Base-by-base conservation (phyloP, 2,329 filamentous ascomycete genomes). In the Cercospora janseana region DNA sequence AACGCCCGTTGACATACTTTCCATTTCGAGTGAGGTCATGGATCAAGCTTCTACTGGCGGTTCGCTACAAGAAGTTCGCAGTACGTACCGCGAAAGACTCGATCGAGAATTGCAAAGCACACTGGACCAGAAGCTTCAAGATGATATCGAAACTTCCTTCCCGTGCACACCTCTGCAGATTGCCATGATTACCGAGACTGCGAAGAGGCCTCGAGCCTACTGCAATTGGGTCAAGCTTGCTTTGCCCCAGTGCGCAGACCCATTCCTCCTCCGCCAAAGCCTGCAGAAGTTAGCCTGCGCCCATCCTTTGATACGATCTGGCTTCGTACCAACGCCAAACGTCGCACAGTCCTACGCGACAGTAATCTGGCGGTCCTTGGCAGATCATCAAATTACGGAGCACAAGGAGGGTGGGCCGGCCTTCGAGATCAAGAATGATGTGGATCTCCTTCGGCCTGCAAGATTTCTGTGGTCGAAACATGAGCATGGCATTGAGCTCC, bases 171-270 rank as follows among this genome's bases (percentile, higher is more conserved):
- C 83, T 10, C 74, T 93, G 7, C 91, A 96, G 61, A 72, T 78
- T 13, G 83, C 88, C 1, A 94, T 95, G 88, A 75, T 95, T 12
- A 75, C 80, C 0, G 88, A 95, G 69, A 91, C 88, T 0, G 68
- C 75, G 2, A 74, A 72, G 13, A 74, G 83, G 52, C 56, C 74
- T 2, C 70, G 69, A 38, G 76, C 83, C 6, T 95, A 96, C 64
- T 87, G 85, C 69, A 96, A 95, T 60, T 84, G 83, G 73, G 72
- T 93, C 8, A 79, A 86, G 59, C 65, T 94, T 1, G 72, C 79
- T n/a, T 69, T 87, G 8, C 65, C 75, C 0, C 35, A 65, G 0
- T 27, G 45, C 6, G 27, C 37, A 10, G 40, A 46, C 8, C 8
- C 52, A 4, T 28, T 54, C 2, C 29, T 55, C 2, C 23, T 69